A percentile compares a stretch with the other conserved stretches of the same genome.
These are phyloP conservation scores for Neofusicoccum sp. DNA, from an alignment of 2,329 filamentous ascomycete genomes.

Conservation along the genomic window DNA sequence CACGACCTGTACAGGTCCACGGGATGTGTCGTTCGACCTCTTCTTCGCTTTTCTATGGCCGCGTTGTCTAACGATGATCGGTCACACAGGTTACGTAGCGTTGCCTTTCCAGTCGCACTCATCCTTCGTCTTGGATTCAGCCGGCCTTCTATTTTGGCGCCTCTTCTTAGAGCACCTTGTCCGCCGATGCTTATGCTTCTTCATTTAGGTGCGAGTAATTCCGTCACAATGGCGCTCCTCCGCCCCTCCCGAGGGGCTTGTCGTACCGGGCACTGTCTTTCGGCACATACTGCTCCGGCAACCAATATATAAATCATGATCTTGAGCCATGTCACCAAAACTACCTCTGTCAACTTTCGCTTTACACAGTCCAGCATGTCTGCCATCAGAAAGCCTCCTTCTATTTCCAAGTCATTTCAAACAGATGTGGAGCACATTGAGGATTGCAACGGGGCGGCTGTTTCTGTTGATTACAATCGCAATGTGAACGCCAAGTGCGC, in stretches of 20 bases:
- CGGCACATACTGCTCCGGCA: neutral
- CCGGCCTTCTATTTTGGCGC: neutral
- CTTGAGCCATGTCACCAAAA: neutral
- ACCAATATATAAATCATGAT: neutral
- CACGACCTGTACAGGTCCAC: neutral
- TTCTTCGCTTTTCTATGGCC: no score
- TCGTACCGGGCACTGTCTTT: neutral
- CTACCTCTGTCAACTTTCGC: slow-evolving; percentile 2
- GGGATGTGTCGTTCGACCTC: no score
- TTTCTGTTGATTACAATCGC: slow-evolving; percentile 26
- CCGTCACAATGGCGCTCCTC: neutral
- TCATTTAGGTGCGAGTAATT: neutral
- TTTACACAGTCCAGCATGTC: slow-evolving; percentile 21
- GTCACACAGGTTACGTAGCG: neutral
- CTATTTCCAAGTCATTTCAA: slow-evolving; percentile 5
- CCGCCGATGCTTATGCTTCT: neutral
- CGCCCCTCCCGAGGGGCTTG: neutral
- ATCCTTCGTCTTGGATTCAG: neutral
- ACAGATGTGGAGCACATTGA: slow-evolving; percentile 18
- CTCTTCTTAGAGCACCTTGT: neutral
- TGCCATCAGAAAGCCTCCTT: slow-evolving; percentile 9
- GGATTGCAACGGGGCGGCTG: slow-evolving; percentile 4
- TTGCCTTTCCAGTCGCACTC: neutral
- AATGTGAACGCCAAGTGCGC: slow-evolving; percentile 36
- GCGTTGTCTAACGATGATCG: no score